Percentiles rank a stretch among this genome's conserved stretches.
phyloP scores from a whole-genome alignment of 306 rosid genomes.

The Spatholobus suberectus region DNA sequence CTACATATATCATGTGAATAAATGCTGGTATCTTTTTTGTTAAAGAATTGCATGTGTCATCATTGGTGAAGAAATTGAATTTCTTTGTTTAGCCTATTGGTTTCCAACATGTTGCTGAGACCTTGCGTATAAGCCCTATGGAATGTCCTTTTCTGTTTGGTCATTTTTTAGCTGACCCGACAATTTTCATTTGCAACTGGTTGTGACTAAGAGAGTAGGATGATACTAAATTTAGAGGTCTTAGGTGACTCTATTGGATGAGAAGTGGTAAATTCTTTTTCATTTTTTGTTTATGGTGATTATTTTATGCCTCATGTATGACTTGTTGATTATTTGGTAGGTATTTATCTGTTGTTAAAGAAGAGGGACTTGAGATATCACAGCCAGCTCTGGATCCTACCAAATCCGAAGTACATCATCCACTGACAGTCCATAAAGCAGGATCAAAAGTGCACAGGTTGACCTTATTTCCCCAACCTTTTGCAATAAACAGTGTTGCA shows the following conservation, averaged over 20 bases:
- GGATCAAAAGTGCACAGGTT: slow-evolving; percentile 91
- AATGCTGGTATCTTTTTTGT: not conserved
- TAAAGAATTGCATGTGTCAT: not conserved
- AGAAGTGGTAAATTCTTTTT: not conserved
- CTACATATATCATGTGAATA: not conserved
- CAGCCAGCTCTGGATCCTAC: slow-evolving; percentile 93
- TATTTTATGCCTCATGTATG: slow-evolving; percentile 7
- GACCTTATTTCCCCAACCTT: slow-evolving; percentile 26
- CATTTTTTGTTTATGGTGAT: not conserved
- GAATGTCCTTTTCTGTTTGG: not conserved
- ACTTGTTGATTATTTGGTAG: slow-evolving; percentile 51
- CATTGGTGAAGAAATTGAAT: slow-evolving; percentile 8
- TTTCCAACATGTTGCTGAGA: not conserved
- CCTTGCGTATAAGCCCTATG: not conserved
- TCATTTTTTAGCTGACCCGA: not conserved
- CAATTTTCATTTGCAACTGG: not conserved
- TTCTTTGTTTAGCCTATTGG: slow-evolving; percentile 11
- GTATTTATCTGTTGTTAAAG: slow-evolving; percentile 77
- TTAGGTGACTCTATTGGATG: slow-evolving; percentile 1
- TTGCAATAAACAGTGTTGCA: slow-evolving; percentile 24
- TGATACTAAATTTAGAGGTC: slow-evolving; percentile 16
- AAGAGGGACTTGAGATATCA: slow-evolving; percentile 93
- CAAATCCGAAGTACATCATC: slow-evolving; percentile 89
- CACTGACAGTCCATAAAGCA: slow-evolving; percentile 69
- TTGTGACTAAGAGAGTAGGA: slow-evolving; percentile 12